phyloP scores from a whole-genome alignment of 2,329 filamentous ascomycete species.

The Pseudogymnoascus sp. region DNA sequence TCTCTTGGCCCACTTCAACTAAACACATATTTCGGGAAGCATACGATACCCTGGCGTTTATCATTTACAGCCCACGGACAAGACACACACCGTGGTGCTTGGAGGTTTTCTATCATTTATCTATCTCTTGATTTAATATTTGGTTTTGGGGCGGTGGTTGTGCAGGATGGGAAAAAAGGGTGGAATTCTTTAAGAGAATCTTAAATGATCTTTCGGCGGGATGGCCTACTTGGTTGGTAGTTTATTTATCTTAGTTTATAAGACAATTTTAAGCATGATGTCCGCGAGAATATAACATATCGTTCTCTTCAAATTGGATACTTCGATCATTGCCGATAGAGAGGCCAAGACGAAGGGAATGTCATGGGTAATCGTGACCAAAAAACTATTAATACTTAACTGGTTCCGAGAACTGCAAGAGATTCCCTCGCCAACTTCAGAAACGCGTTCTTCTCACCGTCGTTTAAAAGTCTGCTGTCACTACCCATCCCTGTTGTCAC shows the following conservation, averaged over 20 bases:
- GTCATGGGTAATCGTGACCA: no score
- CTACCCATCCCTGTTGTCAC: neutral
- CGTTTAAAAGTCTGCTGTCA: neutral
- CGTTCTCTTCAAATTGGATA: neutral
- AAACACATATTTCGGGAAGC: neutral
- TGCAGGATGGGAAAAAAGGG: neutral
- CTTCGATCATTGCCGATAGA: no score
- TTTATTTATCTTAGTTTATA: neutral
- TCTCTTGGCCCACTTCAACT: neutral
- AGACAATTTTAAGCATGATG: neutral
- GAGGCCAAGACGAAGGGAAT: no score
- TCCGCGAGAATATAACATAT: neutral
- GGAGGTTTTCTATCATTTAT: neutral
- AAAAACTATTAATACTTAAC: no score
- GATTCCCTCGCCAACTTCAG: neutral
- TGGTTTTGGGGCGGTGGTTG: neutral
- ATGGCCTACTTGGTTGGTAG: neutral
- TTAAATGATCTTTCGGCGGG: neutral
- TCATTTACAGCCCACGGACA: neutral
- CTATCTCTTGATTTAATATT: conserved; percentile 6
- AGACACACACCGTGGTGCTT: neutral
- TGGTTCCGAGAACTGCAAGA: no score
- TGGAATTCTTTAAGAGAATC: neutral
- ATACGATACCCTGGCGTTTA: conserved; percentile 4
- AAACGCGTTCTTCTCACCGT: neutral